Base-by-base conservation (phyloP, 148 eudicot genomes). In the Rhododendron henanense region DNA sequence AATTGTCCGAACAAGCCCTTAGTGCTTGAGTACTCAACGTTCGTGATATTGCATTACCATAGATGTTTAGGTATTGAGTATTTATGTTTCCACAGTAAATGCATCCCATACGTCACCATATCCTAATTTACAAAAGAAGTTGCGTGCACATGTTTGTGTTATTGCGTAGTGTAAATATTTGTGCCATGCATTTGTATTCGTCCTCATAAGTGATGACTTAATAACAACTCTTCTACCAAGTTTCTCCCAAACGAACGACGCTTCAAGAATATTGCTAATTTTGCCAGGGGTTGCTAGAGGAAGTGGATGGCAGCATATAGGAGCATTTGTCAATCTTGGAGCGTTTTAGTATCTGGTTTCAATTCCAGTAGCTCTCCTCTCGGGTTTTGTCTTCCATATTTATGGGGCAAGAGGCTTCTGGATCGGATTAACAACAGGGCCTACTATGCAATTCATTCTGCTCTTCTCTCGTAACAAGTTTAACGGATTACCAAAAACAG, bases 301-400 rank as follows among this genome's bases (percentile, higher is more conserved):
- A 51, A 82, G 85, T 83, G 90, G 94, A 50, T 88, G 94, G 92
- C 93, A 92, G 69, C 87, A 90, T 25, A 28, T 92, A 3, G 93
- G 93, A 37, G 92, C 94, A 10, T 92, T 87, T 51, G 83, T 90
- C 90, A 91, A 37, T 84, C 31, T 90, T 44, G 94, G 39, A 37
- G 0, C 39, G 39, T 37, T 37, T 37, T n/a, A n/a, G n/a, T 37
- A 37, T 37, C 39, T 3, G 39, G 39, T 37, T 37, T 5, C 90
- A 73, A 76, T 91, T 1, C 94, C 93, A 0, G 53, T 79, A 9
- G 90, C 92, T 16, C n/a, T 85, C 1, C 67, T 90, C 0, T 81
- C 89, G 33, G 93, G 91, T 3, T 91, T 90, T 61, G 84, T 73
- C 21, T 44, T 86, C 9, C 90, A 90, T 71, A 31, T 87, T 89